phyloP scores from a whole-genome alignment of 345 rosid species.

The Zanthoxylum bungeanum region DNA sequence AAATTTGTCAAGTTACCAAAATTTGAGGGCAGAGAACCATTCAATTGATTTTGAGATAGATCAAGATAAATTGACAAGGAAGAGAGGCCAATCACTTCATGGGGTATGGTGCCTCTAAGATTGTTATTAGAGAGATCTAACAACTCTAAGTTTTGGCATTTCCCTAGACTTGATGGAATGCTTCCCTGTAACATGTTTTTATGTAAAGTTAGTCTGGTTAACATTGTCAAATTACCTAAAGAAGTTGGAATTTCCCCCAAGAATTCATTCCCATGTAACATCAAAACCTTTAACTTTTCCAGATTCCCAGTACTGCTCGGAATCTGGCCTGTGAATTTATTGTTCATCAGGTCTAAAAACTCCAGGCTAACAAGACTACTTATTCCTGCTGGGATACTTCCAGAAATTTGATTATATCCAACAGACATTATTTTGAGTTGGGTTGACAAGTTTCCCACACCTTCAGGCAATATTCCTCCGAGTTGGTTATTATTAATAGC shows the following conservation, averaged over 20 bases:
- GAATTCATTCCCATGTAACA: neutral
- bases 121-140: too few species aligned
- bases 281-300: neutral
- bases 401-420: neutral
- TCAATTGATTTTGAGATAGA: too few species aligned
- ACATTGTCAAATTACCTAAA: conserved; percentile 11
- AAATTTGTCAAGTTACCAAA: too few species aligned
- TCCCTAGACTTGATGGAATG: too few species aligned
- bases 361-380: neutral
- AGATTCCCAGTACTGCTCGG: neutral
- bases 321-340: neutral
- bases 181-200: too few species aligned
- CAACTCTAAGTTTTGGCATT: too few species aligned
- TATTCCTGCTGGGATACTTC: neutral
- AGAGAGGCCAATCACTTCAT: too few species aligned
- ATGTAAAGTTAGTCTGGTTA: too few species aligned
- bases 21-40: too few species aligned
- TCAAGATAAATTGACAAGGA: too few species aligned
- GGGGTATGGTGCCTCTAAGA: too few species aligned
- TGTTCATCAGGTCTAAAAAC: neutral
- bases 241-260: conserved; percentile 8
- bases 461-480: conserved; percentile 7
- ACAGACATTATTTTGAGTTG: neutral
- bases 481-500: too few species aligned
- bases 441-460: conserved; percentile 5